These are phyloP conservation scores for Moricandia moricandioides DNA, from an alignment of 345 rosid genomes.

Conservation along the genomic window DNA sequence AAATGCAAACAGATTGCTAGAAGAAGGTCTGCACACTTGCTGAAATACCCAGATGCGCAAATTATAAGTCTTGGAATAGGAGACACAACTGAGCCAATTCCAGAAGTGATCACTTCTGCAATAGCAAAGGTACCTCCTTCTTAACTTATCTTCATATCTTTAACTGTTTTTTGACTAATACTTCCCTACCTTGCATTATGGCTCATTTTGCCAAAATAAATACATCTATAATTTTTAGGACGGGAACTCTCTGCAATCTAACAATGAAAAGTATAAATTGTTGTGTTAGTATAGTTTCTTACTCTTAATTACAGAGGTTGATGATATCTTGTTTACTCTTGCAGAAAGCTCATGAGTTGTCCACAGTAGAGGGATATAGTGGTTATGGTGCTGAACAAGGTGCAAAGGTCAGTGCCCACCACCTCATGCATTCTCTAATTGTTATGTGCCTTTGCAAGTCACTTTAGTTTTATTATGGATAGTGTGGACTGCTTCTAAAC, in stretches of 20 bases:
- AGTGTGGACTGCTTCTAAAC: background rate
- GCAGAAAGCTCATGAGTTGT: constrained; percentile 73
- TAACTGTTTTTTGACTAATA: background rate
- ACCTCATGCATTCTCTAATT: background rate
- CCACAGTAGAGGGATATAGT: constrained; percentile 85
- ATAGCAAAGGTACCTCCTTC: constrained; percentile 56
- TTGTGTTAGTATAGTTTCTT: background rate
- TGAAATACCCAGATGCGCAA: constrained; percentile 78
- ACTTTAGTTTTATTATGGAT: background rate
- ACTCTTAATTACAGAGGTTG: background rate
- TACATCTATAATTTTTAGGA: background rate
- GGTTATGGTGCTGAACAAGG: constrained; percentile 99
- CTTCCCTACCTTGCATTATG: background rate
- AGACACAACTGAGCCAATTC: constrained; percentile 98
- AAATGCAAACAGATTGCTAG: constrained; percentile 62
- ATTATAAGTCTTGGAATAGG: constrained; percentile 96
- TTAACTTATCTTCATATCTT: background rate
- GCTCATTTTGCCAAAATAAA: background rate
- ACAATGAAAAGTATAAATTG: background rate
- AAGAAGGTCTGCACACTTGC: constrained; percentile 77
- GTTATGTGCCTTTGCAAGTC: background rate
- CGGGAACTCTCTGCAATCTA: background rate
- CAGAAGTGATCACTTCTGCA: constrained; percentile 81
- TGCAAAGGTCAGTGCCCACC: constrained; percentile 57
- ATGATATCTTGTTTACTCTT: constrained; percentile 1